Evolutionary conservation across 2,329 filamentous ascomycete species (phyloP).

Genomic region (Ophiostoma quercus): DNA sequence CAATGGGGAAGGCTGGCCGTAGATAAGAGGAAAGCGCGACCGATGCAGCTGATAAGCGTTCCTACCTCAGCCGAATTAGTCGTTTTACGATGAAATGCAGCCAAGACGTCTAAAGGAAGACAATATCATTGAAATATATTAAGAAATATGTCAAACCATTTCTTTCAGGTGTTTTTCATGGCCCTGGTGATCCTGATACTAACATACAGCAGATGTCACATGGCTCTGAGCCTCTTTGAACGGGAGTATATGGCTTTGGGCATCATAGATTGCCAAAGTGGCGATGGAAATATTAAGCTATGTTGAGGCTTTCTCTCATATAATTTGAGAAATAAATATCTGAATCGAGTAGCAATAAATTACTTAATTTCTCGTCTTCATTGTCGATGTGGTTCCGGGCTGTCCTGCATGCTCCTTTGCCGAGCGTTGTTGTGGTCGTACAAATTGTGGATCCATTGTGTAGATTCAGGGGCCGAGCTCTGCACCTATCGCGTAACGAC

Average conservation of each 20-base stretch:
- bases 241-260: too few species aligned
- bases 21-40: neutral
- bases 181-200: too few species aligned
- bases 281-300: too few species aligned
- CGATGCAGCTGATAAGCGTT: neutral
- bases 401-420: neutral
- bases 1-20: neutral
- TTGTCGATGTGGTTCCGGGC: neutral
- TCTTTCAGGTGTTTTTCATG: too few species aligned
- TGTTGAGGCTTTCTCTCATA: too few species aligned
- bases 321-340: too few species aligned
- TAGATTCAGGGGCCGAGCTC: neutral
- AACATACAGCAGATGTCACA: too few species aligned
- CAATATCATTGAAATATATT: neutral
- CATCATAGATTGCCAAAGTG: too few species aligned
- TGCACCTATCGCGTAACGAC: neutral
- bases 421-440: neutral
- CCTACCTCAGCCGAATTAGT: neutral
- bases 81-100: neutral
- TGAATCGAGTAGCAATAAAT: neutral
- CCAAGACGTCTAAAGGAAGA: neutral
- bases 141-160: too few species aligned
- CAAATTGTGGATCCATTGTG: neutral
- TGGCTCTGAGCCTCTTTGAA: too few species aligned
- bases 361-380: neutral